These are phyloP conservation scores for Gynostemma pentaphyllum DNA, from an alignment of 306 rosid genomes.

Conservation along the genomic window DNA sequence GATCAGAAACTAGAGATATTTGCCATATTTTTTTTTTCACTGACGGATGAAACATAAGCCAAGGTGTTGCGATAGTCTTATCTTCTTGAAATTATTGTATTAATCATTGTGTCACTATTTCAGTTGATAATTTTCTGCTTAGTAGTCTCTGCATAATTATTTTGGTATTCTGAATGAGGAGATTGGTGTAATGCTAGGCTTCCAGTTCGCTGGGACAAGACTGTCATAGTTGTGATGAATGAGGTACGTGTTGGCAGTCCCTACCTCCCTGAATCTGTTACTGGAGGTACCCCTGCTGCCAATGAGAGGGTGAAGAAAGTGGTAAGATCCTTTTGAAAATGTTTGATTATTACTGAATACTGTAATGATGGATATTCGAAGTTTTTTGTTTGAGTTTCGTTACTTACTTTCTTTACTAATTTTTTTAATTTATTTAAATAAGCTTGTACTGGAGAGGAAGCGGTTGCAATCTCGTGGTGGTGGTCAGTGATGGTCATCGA, in stretches of 20 bases:
- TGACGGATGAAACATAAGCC: neutral
- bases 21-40: too few relatives aligned
- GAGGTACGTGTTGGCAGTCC: conserved; percentile 90
- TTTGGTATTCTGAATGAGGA: neutral
- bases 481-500: conserved; percentile 36
- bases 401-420: neutral
- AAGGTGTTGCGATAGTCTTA: neutral
- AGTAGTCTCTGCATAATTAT: neutral
- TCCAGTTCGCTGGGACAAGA: conserved; percentile 98
- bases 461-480: conserved; percentile 61
- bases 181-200: conserved; percentile 41
- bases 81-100: neutral
- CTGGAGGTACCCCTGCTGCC: conserved; percentile 97
- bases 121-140: neutral
- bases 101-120: too few relatives aligned
- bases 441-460: conserved; percentile 84
- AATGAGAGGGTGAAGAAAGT: conserved; percentile 96
- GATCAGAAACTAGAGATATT: neutral
- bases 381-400: neutral
- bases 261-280: conserved; percentile 77
- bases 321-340: conserved; percentile 33
- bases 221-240: conserved; percentile 88
- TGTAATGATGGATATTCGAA: neutral
- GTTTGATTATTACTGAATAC: neutral
- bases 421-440: conserved; percentile 10